Evolutionary conservation across 2,329 filamentous ascomycete genomes (phyloP).

Genomic region (Claviceps digitariae): DNA sequence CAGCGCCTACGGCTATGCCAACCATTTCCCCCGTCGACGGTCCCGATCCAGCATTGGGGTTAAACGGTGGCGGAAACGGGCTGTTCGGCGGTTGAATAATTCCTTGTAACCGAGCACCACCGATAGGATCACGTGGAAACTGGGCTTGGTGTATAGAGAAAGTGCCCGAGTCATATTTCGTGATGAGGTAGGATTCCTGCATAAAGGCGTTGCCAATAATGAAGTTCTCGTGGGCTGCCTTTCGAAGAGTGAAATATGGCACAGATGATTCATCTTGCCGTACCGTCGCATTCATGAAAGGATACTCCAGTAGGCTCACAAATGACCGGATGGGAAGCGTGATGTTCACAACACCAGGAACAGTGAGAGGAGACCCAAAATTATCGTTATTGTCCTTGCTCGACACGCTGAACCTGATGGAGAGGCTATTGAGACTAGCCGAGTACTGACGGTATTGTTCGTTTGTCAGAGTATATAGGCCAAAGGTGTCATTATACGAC

Average conservation of each 20-base stretch:
- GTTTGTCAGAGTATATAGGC: conserved; percentile 50
- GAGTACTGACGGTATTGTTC: conserved; percentile 37
- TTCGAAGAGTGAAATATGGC: conserved; percentile 54
- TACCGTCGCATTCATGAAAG: conserved; percentile 30
- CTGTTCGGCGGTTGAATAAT: conserved; percentile 32
- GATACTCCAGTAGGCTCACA: conserved; percentile 34
- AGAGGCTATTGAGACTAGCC: conserved; percentile 26
- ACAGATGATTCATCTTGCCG: conserved; percentile 29
- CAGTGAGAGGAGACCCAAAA: conserved; percentile 33
- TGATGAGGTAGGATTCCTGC: conserved; percentile 52
- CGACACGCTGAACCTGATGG: conserved; percentile 43
- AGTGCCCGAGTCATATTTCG: conserved; percentile 37
- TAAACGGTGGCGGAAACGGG: conserved; percentile 29
- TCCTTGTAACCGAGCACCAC: conserved; percentile 25
- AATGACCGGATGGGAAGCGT: conserved; percentile 39
- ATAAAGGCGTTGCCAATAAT: conserved; percentile 56
- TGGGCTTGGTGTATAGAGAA: conserved; percentile 44
- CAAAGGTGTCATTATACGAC: conserved; percentile 47
- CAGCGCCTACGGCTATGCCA: conserved; percentile 32
- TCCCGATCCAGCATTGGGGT: conserved; percentile 8
- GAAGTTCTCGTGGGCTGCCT: conserved; percentile 36
- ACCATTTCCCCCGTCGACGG: conserved; percentile 29
- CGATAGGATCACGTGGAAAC: conserved; percentile 31
- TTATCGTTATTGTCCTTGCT: conserved; percentile 40
- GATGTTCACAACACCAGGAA: conserved; percentile 41